These are phyloP conservation scores for Apiospora saccharicola DNA, from an alignment of 2,329 filamentous ascomycete genomes.

Conservation along the genomic window DNA sequence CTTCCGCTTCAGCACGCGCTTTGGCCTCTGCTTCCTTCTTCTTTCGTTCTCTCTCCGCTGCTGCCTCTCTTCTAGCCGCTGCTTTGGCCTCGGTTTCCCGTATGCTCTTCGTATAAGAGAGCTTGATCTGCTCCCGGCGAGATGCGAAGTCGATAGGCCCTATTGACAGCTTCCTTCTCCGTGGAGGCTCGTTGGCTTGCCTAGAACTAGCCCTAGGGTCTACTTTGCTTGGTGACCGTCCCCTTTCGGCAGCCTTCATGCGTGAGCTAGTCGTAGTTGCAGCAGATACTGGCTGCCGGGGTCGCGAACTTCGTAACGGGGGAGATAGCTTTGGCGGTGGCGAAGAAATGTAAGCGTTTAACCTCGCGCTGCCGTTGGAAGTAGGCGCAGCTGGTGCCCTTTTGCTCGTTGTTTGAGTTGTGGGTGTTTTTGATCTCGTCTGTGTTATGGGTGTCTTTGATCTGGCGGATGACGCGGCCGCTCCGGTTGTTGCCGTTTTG, in stretches of 20 bases:
- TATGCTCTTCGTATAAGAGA: slow-evolving; percentile 86
- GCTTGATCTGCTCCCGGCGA: slow-evolving; percentile 80
- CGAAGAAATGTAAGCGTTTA: slow-evolving; percentile 78
- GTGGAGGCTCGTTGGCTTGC: slow-evolving; percentile 46
- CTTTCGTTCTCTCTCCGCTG: slow-evolving; percentile 60
- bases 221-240: slow-evolving; percentile 50
- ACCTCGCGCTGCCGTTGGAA: slow-evolving; percentile 61
- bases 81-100: slow-evolving; percentile 73
- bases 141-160: slow-evolving; percentile 87
- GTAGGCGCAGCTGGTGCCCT: slow-evolving; percentile 48
- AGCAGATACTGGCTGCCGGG: slow-evolving; percentile 79
- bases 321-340: slow-evolving; percentile 78
- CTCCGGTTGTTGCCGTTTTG: slow-evolving; percentile 35
- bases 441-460: slow-evolving; percentile 52
- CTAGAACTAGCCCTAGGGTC: slow-evolving; percentile 38
- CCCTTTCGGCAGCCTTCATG: slow-evolving; percentile 67
- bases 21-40: slow-evolving; percentile 45
- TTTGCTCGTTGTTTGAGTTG: slow-evolving; percentile 47
- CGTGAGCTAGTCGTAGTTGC: slow-evolving; percentile 77
- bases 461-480: slow-evolving; percentile 32
- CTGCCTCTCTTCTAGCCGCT: slow-evolving; percentile 54
- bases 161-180: slow-evolving; percentile 65
- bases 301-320: slow-evolving; percentile 79
- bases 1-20: slow-evolving; percentile 34
- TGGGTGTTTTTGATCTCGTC: slow-evolving; percentile 50